phyloP scores from a whole-genome alignment of 768 basidiomycete species.

The Boletus subcaerulescens region DNA sequence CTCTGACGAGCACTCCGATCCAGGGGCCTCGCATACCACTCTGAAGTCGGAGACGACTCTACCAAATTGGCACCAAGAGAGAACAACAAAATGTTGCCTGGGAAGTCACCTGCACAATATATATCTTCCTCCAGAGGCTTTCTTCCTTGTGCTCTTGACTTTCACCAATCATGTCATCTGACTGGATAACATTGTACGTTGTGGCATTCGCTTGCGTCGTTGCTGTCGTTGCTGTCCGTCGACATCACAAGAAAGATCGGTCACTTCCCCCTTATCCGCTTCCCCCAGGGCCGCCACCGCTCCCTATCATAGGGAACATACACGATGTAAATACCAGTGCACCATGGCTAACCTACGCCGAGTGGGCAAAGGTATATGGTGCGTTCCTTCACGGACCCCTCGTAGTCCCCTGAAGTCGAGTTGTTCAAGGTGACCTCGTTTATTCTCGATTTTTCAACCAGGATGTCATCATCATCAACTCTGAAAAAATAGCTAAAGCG shows the following conservation, averaged over 20 bases:
- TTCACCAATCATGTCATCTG: neutral
- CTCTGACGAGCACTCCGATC: too few species aligned
- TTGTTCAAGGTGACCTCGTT: constrained; percentile 10
- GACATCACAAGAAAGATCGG: neutral
- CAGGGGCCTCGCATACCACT: too few species aligned
- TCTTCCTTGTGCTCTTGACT: neutral
- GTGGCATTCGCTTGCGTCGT: neutral
- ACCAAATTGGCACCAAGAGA: too few species aligned
- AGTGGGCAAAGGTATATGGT: constrained; percentile 14
- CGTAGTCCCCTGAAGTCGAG: neutral
- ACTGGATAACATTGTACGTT: neutral
- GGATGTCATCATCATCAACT: constrained; percentile 12
- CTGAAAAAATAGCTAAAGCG: constrained; percentile 9
- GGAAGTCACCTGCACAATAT: neutral
- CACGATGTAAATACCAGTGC: constrained; percentile 1
- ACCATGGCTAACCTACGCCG: constrained; percentile 14
- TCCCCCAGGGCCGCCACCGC: constrained; percentile 10
- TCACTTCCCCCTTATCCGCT: neutral
- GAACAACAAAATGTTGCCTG: neutral
- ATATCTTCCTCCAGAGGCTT: neutral
- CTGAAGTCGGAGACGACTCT: too few species aligned
- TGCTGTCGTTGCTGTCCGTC: neutral
- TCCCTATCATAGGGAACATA: constrained; percentile 18
- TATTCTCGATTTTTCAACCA: constrained; percentile 12
- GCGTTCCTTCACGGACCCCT: neutral